Base-by-base conservation (phyloP, 73 alveolate species). In the Symbiodinium pilosum region DNA sequence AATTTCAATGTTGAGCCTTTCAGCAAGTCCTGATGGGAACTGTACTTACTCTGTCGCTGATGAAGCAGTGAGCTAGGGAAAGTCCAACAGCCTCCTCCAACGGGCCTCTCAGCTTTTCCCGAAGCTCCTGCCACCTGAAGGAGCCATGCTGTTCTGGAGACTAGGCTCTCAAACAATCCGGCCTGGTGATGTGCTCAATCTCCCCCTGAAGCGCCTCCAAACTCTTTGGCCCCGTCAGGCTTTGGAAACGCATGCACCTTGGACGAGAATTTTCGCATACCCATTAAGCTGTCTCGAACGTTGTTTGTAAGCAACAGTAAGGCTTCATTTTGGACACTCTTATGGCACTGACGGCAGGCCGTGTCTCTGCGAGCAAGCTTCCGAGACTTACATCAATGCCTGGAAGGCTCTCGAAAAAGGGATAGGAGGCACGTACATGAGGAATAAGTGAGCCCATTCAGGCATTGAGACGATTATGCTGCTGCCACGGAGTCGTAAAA, bases 171-270 rank as follows among this genome's bases (percentile, higher is more conserved):
- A n/a, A n/a, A n/a, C n/a, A n/a, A n/a, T n/a, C n/a, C n/a, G 34
- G 54, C 86, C 94, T 87, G 11, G 94, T 73, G 86, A 56, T 43
- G 68, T 87, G 86, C 94, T 21, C 44, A 18, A 91, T 56, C 77
- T 91, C 77, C n/a, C n/a, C n/a, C 56, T 91, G 97, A 83, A 91
- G 77, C 32, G 97, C 51, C 77, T 91, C 97, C 42, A 91, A 32
- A 71, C 97, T 91, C 34, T 43, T 68, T 40, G 97, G 97, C 51
- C 97, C 97, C 7, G 87, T 43, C 69, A 91, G 44, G 34, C 56
- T 91, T 39, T 91, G 81, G 54, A 91, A 91, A 8, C 40, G 87
- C 87, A 91, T 34, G 47, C 43, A 83, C 95, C 95, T 89, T 28
- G 73, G 38, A 68, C 43, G 1, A 26, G 68, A 39, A 43, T 40